Conservation (phyloP, 495 filamentous ascomycete genomes). For the Tuber brumale region DNA sequence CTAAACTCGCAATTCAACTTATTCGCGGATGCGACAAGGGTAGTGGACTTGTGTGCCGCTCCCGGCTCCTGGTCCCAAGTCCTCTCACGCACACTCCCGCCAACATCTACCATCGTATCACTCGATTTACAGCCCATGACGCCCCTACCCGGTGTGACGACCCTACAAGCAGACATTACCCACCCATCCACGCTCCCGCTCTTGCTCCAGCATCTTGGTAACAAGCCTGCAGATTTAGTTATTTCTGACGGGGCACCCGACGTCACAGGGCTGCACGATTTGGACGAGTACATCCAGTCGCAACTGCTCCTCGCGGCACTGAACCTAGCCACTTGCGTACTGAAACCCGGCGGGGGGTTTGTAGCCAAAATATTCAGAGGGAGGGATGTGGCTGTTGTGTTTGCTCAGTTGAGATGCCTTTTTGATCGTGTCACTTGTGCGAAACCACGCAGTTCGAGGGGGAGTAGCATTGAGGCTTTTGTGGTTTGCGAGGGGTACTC, state of each 20-base stretch:
- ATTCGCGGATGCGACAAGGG: conserved; percentile 60
- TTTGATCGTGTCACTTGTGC: conserved; percentile 83
- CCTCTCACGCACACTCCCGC: conserved; percentile 67
- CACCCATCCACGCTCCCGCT: conserved; percentile 90
- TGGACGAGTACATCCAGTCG: conserved; percentile 95
- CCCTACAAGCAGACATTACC: conserved; percentile 89
- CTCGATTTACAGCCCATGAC: conserved; percentile 96
- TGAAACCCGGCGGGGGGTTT: conserved; percentile 88
- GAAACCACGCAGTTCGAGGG: conserved; percentile 84
- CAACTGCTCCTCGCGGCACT: conserved; percentile 90
- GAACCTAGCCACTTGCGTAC: conserved; percentile 82
- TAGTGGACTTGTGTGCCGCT: conserved; percentile 92
- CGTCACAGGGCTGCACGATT: conserved; percentile 90
- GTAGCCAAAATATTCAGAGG: conserved; percentile 97
- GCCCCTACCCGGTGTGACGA: conserved; percentile 83
- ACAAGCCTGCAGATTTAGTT: conserved; percentile 53
- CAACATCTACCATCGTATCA: conserved; percentile 60
- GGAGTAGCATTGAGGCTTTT: conserved; percentile 93
- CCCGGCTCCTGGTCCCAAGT: conserved; percentile 97
- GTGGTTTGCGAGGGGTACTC: conserved; percentile 87
- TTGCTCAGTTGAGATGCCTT: conserved; percentile 82
- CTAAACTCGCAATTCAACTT: conserved; percentile 90
- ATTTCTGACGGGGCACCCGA: conserved; percentile 93
- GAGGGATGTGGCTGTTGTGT: conserved; percentile 85
- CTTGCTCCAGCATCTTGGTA: conserved; percentile 73